Evolutionary conservation across 2,329 filamentous ascomycete species (phyloP).

Genomic region (Phyllosticta citribraziliensis): DNA sequence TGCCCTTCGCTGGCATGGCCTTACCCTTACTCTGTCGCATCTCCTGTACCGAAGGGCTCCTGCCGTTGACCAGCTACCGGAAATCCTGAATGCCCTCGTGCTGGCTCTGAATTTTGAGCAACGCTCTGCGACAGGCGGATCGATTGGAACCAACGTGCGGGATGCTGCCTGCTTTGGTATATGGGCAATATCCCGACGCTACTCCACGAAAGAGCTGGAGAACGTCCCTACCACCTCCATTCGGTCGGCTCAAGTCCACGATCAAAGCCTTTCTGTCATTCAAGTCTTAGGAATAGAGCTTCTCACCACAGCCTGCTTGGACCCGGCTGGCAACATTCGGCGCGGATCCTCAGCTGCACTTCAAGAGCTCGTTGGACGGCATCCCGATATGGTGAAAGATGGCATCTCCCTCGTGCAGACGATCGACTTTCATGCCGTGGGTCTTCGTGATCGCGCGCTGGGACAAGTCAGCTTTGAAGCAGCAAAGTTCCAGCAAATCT

Average conservation of each 20-base stretch:
- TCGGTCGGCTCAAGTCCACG: constrained; percentile 31
- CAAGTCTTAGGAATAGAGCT: constrained; percentile 75
- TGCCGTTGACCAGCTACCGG: constrained; percentile 57
- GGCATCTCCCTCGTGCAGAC: constrained; percentile 81
- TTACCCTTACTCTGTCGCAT: constrained; percentile 80
- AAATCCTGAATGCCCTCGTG: constrained; percentile 67
- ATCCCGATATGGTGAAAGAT: constrained; percentile 72
- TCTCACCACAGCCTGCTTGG: constrained; percentile 70
- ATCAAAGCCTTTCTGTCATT: constrained; percentile 41
- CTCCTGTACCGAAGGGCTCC: constrained; percentile 77
- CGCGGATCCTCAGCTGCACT: constrained; percentile 86
- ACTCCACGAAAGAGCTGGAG: constrained; percentile 68
- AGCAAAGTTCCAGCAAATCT: constrained; percentile 52
- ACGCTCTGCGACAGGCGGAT: constrained; percentile 71
- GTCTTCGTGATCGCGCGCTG: constrained; percentile 74
- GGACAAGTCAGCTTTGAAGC: constrained; percentile 63
- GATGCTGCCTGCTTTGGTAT: constrained; percentile 95
- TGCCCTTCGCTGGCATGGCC: constrained; percentile 80
- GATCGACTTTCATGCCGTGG: constrained; percentile 89
- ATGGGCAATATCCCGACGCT: constrained; percentile 83
- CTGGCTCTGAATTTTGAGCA: constrained; percentile 83
- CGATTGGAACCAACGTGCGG: constrained; percentile 78
- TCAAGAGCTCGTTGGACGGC: constrained; percentile 86
- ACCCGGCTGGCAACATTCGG: constrained; percentile 86
- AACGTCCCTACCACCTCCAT: constrained; percentile 42